Conservation (phyloP, 2,329 filamentous ascomycete species). For the Trichoderma guizhouense region DNA sequence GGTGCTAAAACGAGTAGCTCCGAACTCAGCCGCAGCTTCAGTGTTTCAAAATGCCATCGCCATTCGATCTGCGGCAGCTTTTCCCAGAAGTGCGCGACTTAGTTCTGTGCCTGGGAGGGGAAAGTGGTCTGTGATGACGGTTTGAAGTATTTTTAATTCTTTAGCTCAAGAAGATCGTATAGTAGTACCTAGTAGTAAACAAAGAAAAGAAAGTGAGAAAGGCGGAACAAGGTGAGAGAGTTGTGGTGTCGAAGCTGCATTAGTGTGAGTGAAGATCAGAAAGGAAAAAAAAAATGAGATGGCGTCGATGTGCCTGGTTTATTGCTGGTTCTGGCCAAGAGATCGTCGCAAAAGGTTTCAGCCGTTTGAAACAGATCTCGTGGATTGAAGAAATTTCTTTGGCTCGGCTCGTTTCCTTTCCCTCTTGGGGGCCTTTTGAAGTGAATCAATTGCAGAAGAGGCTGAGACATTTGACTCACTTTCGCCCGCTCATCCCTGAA, state of each 20-base stretch:
- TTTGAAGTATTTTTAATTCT: neutral
- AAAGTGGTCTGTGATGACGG: neutral
- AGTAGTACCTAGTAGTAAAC: neutral
- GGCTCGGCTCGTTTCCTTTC: neutral
- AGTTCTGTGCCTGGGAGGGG: neutral
- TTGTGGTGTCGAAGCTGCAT: neutral
- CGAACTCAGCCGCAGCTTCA: slow-evolving; percentile 7
- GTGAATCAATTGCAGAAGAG: neutral
- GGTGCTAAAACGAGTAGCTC: neutral
- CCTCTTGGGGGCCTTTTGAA: neutral
- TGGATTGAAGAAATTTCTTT: neutral
- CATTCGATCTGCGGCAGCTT: neutral
- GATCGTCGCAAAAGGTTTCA: neutral
- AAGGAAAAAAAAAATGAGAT: neutral
- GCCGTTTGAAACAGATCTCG: neutral
- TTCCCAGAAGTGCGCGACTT: neutral
- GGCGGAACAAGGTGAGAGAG: neutral
- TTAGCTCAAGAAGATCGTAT: neutral
- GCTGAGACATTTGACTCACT: neutral
- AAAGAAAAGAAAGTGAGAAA: neutral
- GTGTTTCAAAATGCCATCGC: neutral
- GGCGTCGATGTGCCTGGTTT: neutral
- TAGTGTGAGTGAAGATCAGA: neutral
- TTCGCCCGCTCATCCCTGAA: neutral
- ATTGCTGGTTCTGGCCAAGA: neutral